Percentiles rank a stretch among this genome's conserved stretches.
These are phyloP conservation scores for Sarocladium kiliense DNA, from an alignment of 2,329 filamentous ascomycete species.

Conservation along the genomic window DNA sequence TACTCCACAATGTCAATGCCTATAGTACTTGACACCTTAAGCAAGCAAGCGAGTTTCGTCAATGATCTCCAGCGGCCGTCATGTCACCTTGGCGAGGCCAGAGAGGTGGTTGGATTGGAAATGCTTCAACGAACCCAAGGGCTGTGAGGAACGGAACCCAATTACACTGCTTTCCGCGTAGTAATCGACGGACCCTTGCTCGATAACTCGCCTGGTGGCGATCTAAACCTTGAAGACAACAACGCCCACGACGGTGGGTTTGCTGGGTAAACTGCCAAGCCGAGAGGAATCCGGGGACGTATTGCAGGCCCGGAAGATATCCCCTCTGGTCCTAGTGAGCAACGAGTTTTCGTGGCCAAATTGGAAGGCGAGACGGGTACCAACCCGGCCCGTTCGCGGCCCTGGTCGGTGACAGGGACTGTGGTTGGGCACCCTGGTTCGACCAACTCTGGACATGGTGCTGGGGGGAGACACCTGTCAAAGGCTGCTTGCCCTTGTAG, in stretches of 20 bases:
- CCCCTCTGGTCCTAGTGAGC: slow-evolving; percentile 4
- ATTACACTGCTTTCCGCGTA: background rate
- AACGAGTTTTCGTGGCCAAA: slow-evolving; percentile 2
- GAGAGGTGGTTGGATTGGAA: too few species aligned
- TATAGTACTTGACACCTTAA: background rate
- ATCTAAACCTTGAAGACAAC: background rate
- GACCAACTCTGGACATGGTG: background rate
- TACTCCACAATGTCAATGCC: background rate
- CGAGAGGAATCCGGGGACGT: slow-evolving; percentile 1
- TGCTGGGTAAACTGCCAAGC: background rate
- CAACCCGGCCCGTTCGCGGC: slow-evolving; percentile 8
- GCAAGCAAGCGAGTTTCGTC: background rate
- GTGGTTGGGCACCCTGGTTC: slow-evolving; percentile 1
- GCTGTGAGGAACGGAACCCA: background rate
- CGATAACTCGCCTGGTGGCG: background rate
- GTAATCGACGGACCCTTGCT: background rate
- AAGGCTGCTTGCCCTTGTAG: background rate
- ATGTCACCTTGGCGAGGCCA: background rate
- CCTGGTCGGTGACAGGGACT: slow-evolving; percentile 4
- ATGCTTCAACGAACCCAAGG: background rate
- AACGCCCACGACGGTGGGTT: background rate
- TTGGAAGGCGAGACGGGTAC: slow-evolving; percentile 8
- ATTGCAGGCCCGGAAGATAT: background rate
- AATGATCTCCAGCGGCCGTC: background rate
- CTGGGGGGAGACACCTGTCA: background rate